These are phyloP conservation scores for Pulveroboletus sp. DNA, from an alignment of 768 basidiomycete species.

Conservation along the genomic window DNA sequence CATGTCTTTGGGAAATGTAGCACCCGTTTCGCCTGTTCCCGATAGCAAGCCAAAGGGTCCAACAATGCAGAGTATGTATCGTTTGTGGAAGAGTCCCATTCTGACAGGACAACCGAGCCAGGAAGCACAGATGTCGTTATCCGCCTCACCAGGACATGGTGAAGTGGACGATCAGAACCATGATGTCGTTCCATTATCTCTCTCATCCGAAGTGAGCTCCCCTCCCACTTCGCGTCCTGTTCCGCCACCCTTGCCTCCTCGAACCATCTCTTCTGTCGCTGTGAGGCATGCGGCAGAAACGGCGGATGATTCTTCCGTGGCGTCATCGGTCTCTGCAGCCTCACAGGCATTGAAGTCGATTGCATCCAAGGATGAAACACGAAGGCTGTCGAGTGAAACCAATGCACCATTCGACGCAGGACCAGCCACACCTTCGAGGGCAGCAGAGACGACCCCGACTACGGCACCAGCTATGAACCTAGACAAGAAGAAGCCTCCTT, in stretches of 20 bases:
- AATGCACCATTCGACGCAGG: conserved; percentile 7
- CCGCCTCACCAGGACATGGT: conserved; percentile 4
- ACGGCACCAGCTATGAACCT: neutral
- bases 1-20: conserved; percentile 78
- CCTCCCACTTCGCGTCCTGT: conserved; percentile 24
- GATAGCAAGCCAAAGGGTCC: conserved; percentile 42
- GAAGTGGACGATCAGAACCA: conserved; percentile 23
- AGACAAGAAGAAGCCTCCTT: conserved; percentile 27
- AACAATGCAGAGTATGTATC: conserved; percentile 65
- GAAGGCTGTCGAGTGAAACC: conserved; percentile 23
- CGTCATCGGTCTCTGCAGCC: conserved; percentile 34
- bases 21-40: conserved; percentile 39
- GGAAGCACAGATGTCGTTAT: conserved; percentile 9
- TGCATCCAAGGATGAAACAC: conserved; percentile 42
- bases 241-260: conserved; percentile 41
- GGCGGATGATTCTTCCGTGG: conserved; percentile 18
- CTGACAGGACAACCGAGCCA: conserved; percentile 25
- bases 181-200: conserved; percentile 28
- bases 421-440: neutral
- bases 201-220: conserved; percentile 19
- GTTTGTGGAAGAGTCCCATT: conserved; percentile 63
- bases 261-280: conserved; percentile 32
- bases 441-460: conserved; percentile 4
- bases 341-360: conserved; percentile 57
- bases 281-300: conserved; percentile 29